Evolutionary conservation across 2,329 filamentous ascomycete genomes (phyloP).

Genomic region (Podosphaera xanthii): DNA sequence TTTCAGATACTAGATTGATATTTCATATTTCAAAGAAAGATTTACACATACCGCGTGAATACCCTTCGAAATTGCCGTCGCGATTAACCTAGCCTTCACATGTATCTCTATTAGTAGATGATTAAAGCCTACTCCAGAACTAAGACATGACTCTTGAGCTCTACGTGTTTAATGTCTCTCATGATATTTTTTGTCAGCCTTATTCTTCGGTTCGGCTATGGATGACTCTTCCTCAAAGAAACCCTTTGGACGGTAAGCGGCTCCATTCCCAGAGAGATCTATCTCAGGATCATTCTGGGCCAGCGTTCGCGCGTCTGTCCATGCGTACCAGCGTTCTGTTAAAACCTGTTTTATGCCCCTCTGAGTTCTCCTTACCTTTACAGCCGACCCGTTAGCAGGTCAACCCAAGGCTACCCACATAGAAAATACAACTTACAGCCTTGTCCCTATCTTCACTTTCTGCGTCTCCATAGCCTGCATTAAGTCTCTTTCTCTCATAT

Average conservation of each 20-base stretch:
- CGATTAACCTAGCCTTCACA: background rate
- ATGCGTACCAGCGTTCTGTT: conserved; percentile 74
- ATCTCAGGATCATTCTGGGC: conserved; percentile 46
- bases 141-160: background rate
- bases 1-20: background rate
- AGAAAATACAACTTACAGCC: conserved; percentile 29
- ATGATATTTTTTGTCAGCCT: conserved; percentile 16
- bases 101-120: background rate
- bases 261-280: conserved; percentile 19
- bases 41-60: background rate
- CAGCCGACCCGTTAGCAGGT: background rate
- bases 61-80: background rate
- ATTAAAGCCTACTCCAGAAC: background rate
- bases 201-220: conserved; percentile 3
- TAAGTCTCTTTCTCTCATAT: conserved; percentile 41
- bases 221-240: conserved; percentile 8
- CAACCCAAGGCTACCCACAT: background rate
- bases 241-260: conserved; percentile 11
- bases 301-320: conserved; percentile 50
- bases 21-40: background rate
- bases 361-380: conserved; percentile 55
- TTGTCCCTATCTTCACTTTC: conserved; percentile 41
- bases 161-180: background rate
- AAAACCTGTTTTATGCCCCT: conserved; percentile 62
- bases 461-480: conserved; percentile 49